Base-by-base conservation (phyloP, 2,329 filamentous ascomycete species). In the Zalaria sp. region DNA sequence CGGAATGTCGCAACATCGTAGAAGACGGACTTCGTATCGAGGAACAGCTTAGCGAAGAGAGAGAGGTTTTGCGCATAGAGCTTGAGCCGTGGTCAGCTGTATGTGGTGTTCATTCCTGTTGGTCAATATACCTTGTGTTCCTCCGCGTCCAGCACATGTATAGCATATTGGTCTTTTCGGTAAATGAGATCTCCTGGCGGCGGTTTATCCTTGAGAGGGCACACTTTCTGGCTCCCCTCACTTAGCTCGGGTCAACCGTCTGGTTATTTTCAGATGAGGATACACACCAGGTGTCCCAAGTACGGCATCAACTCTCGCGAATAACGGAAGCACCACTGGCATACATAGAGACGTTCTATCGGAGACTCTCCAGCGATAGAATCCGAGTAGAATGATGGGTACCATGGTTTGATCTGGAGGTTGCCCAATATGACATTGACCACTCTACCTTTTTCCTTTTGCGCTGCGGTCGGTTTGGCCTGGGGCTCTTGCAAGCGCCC, bases 11-110 rank as follows among this genome's bases (percentile, higher is more conserved):
- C 78, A 37, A 95, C 88, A 56, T 98, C 91, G 67, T 94, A 98
- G 64, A 95, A 96, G 51, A 98, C 88, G 5, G 86, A 94, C 58
- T 98, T 98, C 57, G 93, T 94, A 61, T 96, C 88, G 49, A 98
- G 81, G 61, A 96, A 98, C 36, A 98, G 77, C 63, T 96, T 98
- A 27, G 87, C 88, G 60, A 96, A 95, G 37, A 98, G 79, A 6
- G 85, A 95, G 8, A 98, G 73, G 53, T 95, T 94, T 63, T 96
- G 91, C 51, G 86, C 88, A 59, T 93, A 96, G 27, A 95, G 73
- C 58, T 64, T 32, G 8, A 27, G 9, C 7, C 8, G n/a, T 5
- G 32, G 49, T 35, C 47, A 43, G 31, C 35, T 25, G 18, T 18
- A 18, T 18, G 18, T 18, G 18, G 18, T 18, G 18, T 18, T 18